Evolutionary conservation across 345 rosid species (phyloP), one percentile per base, ranked within the genome.

Genomic region (Moringa oleifera): DNA sequence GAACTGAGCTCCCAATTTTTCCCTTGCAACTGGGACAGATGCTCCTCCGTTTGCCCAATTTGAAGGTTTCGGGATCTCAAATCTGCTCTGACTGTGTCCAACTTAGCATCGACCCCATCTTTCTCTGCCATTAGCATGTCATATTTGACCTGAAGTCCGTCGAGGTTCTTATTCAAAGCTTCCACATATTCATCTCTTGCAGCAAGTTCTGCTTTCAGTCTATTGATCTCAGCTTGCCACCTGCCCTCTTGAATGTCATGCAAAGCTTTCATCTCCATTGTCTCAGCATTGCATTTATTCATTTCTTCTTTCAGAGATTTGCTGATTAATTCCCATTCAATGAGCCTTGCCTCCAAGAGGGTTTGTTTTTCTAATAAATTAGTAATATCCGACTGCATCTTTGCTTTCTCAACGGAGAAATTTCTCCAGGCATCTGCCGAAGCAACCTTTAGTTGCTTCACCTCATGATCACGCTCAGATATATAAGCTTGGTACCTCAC

Each of bases 61-160:
- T 57, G 71, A 33, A 76, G 59, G n/a, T 84, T 80, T 68, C 68
- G 73, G 59, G 75, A 65, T 58, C 71, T 72, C 62, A 74, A 53
- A 57, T 79, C 85, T n/a, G 82, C 84, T 53, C 63, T 63, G n/a
- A 85, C 75, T 10, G 58, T 62, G 41, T 73, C 61, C 31, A 79
- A 61, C 71, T 79, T 66, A 0, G 75, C 85, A 59, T 10, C 73
- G 22, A 75, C 25, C 66, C 61, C 79, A 46, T 84, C 90, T 73
- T 66, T 88, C 71, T 86, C 88, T 10, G 80, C 79, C 77, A 64
- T 62, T 5, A 84, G 71, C 77, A 59, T 77, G 62, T 82, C 84
- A 28, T 70, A 70, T 6, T 68, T 74, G 65, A 78, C 63, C 62
- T 84, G 72, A 36, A 75, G 56, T 10, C 22, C 51, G 50, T 73